Evolutionary conservation across 225 moss, liverwort and hornwort species (phyloP).

Genomic region (Sphagnum contortum): DNA sequence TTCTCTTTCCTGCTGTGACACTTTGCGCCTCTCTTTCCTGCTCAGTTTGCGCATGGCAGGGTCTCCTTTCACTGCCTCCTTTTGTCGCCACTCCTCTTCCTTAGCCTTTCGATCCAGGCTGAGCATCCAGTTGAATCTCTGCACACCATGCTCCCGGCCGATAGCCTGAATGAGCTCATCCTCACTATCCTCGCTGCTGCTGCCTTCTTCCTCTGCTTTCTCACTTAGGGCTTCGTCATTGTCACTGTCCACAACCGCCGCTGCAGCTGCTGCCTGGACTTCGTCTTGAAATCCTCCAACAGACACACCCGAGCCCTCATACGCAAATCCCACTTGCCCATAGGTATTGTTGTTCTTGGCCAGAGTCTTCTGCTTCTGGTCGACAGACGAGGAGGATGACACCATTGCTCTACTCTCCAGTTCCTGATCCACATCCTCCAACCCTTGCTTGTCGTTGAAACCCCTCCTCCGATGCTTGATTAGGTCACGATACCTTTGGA

Average conservation of each 20-base stretch:
- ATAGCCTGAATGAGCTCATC: conserved; percentile 95
- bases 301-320: conserved; percentile 46
- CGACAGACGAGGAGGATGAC: conserved; percentile 33
- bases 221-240: conserved; percentile 58
- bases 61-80: conserved; percentile 93
- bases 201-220: conserved; percentile 81
- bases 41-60: conserved; percentile 94
- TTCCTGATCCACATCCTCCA: conserved; percentile 92
- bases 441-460: conserved; percentile 86
- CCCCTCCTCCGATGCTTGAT: conserved; percentile 97
- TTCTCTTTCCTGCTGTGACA: conserved; percentile 91
- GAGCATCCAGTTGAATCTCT: conserved; percentile 72
- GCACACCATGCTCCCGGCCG: conserved; percentile 87
- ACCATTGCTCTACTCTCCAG: conserved; percentile 75
- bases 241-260: conserved; percentile 56
- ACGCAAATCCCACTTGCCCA: conserved; percentile 94
- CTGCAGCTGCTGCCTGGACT: conserved; percentile 17
- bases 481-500: conserved; percentile 93
- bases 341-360: conserved; percentile 53
- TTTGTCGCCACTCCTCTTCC: conserved; percentile 91
- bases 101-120: conserved; percentile 88
- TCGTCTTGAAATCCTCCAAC: conserved; percentile 39
- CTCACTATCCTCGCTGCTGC: conserved; percentile 94
- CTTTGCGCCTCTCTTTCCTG: conserved; percentile 93
- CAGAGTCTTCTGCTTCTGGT: conserved; percentile 33